Evolutionary conservation across 257 asterid species (phyloP).

Genomic region (Jacaranda mimosifolia): DNA sequence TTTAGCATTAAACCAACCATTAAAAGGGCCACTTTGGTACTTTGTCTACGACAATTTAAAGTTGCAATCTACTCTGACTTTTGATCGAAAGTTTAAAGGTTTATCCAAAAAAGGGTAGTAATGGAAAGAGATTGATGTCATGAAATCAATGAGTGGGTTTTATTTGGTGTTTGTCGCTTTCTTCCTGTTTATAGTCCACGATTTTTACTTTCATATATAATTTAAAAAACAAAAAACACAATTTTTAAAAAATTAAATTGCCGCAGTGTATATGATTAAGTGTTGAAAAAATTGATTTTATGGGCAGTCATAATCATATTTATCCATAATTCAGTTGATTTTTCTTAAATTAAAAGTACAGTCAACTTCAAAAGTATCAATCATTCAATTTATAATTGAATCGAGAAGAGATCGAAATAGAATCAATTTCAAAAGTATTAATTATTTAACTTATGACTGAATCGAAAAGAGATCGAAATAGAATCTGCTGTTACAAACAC

Average conservation of each 20-base stretch:
- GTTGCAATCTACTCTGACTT: constrained; percentile 37
- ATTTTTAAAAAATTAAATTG: not conserved
- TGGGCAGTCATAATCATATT: not conserved
- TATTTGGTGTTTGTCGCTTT: constrained; percentile 27
- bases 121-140: constrained; percentile 31
- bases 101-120: constrained; percentile 29
- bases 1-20: constrained; percentile 32
- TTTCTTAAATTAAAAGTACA: too few species aligned
- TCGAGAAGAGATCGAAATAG: too few species aligned
- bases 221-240: not conserved
- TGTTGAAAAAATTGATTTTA: not conserved
- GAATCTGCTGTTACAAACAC: not conserved
- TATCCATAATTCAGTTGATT: not conserved
- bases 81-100: not conserved
- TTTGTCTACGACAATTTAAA: constrained; percentile 38
- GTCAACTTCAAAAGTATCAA: too few species aligned
- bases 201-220: not conserved
- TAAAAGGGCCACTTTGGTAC: constrained; percentile 18
- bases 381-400: not conserved
- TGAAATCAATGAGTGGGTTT: constrained; percentile 24
- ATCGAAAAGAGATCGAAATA: constrained; percentile 3
- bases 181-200: not conserved
- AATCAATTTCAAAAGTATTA: not conserved
- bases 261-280: not conserved
- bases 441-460: not conserved